These are phyloP conservation scores for Acer campestre DNA, from an alignment of 345 rosid species.

Conservation along the genomic window DNA sequence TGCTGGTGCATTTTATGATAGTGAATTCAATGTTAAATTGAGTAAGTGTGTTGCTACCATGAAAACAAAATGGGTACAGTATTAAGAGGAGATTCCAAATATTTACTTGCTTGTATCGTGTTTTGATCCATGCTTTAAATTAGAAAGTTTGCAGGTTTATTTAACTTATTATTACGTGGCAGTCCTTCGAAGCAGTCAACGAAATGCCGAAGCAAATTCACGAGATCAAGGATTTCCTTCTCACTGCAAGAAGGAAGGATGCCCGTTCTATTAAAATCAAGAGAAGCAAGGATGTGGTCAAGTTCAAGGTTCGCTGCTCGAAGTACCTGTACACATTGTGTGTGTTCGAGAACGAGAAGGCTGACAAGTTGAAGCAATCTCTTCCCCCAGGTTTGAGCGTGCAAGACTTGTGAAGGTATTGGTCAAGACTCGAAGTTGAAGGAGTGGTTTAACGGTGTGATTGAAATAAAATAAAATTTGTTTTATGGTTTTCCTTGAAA, in stretches of 20 bases:
- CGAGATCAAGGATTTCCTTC: conserved; percentile 67
- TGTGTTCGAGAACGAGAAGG: conserved; percentile 62
- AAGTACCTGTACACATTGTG: conserved; percentile 67
- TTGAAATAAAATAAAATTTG: neutral
- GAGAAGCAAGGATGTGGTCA: conserved; percentile 62
- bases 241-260: conserved; percentile 69
- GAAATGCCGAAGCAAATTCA: conserved; percentile 60
- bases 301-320: conserved; percentile 71
- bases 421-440: neutral
- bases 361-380: conserved; percentile 68
- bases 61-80: too few relatives aligned
- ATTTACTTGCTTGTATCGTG: too few relatives aligned
- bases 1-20: too few relatives aligned
- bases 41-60: too few relatives aligned
- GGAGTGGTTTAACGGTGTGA: neutral
- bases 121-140: too few relatives aligned
- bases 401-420: conserved; percentile 27
- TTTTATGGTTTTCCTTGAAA: too few relatives aligned
- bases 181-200: too few relatives aligned
- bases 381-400: conserved; percentile 65
- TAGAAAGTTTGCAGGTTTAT: too few relatives aligned
- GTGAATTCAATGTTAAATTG: too few relatives aligned
- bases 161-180: too few relatives aligned
- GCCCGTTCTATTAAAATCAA: conserved; percentile 68
- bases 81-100: too few relatives aligned